phyloP scores from a whole-genome alignment of 768 basidiomycete species.

The Rhizopogon salebrosus region DNA sequence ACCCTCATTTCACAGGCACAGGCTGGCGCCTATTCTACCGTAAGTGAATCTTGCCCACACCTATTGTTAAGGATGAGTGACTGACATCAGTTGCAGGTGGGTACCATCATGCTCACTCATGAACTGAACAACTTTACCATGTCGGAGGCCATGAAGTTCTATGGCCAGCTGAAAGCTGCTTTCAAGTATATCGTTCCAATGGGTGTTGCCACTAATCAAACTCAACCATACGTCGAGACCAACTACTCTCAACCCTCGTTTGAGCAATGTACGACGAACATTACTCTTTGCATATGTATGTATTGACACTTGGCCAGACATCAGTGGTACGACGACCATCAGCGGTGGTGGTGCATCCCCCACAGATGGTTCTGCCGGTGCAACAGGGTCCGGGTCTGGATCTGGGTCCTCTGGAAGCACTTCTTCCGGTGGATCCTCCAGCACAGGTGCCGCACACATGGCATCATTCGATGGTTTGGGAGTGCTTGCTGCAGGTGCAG shows the following conservation, averaged over 20 bases:
- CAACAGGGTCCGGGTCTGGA: conserved; percentile 3
- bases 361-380: background rate
- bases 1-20: conserved; percentile 42
- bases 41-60: conserved; percentile 13
- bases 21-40: conserved; percentile 36
- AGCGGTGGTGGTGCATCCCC: background rate
- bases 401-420: background rate
- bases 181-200: conserved; percentile 51
- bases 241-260: conserved; percentile 40
- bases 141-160: conserved; percentile 51
- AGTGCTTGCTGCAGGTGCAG: conserved; percentile 10
- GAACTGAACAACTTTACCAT: conserved; percentile 60
- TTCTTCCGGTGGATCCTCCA: background rate
- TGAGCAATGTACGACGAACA: conserved; percentile 36
- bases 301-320: conserved; percentile 10
- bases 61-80: too few relatives aligned
- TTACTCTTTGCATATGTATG: background rate
- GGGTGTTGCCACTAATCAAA: conserved; percentile 44
- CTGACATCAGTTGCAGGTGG: conserved; percentile 26
- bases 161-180: conserved; percentile 36
- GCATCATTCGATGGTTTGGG: conserved; percentile 4
- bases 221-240: conserved; percentile 48
- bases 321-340: conserved; percentile 21
- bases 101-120: conserved; percentile 52
- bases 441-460: background rate